phyloP scores from a whole-genome alignment of 148 eudicot genomes.

The Amaranthus cruentus region DNA sequence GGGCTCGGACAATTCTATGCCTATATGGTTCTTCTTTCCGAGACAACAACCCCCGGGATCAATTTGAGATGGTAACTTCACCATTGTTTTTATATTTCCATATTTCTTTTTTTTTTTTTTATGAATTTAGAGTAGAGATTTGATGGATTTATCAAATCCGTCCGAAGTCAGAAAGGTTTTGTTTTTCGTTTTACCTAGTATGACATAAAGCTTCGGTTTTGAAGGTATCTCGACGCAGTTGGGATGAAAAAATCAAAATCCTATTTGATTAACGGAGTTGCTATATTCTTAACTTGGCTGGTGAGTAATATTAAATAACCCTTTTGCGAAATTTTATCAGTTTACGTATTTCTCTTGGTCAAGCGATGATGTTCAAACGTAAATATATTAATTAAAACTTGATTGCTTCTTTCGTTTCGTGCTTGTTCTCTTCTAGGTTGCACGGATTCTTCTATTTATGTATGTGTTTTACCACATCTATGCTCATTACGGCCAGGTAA shows the following conservation, averaged over 20 bases:
- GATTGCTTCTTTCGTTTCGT: constrained; percentile 7
- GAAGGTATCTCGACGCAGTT: constrained; percentile 82
- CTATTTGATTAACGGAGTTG: constrained; percentile 72
- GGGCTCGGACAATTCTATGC: constrained; percentile 65
- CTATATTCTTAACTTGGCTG: constrained; percentile 87
- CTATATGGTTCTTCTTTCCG: constrained; percentile 78
- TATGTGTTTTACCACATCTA: constrained; percentile 70
- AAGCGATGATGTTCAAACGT: background rate
- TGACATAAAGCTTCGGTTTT: constrained; percentile 19
- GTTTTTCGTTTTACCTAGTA: constrained; percentile 10
- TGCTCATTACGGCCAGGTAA: constrained; percentile 76
- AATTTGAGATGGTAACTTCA: constrained; percentile 80
- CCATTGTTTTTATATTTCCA: background rate
- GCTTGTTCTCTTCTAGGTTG: constrained; percentile 49
- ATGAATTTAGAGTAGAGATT: no score
- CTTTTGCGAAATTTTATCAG: background rate
- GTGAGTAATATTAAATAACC: constrained; percentile 30
- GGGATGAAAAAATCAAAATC: constrained; percentile 73
- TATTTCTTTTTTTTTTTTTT: no score
- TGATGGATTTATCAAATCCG: no score
- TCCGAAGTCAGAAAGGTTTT: background rate
- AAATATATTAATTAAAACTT: background rate
- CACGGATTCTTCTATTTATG: constrained; percentile 67
- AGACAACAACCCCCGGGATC: constrained; percentile 85
- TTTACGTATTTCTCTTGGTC: background rate